phyloP scores from a whole-genome alignment of 257 asterid genomes.

The Pogostemon cablin region DNA sequence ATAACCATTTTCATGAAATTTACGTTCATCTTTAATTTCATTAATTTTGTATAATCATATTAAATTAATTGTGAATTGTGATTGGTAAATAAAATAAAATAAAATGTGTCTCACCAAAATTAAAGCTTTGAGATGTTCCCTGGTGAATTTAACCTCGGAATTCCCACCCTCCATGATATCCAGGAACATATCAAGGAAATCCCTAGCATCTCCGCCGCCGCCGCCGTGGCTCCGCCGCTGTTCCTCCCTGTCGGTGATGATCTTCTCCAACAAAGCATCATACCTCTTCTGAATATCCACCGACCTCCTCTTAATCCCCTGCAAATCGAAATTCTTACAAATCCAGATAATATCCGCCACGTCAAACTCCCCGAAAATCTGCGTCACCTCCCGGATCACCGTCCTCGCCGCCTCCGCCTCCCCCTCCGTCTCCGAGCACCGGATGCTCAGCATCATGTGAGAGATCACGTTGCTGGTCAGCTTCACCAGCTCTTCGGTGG shows the following conservation, averaged over 20 bases:
- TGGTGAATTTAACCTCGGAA: conserved; percentile 51
- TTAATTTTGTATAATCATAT: too few species aligned
- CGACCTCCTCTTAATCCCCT: conserved; percentile 59
- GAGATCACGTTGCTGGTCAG: conserved; percentile 57
- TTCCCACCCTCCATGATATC: conserved; percentile 55
- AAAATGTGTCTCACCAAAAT: conserved; percentile 43
- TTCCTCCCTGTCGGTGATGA: conserved; percentile 47
- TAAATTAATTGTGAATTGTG: too few species aligned
- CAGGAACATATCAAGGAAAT: conserved; percentile 59
- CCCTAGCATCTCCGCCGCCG: conserved; percentile 37
- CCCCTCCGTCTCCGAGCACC: conserved; percentile 50
- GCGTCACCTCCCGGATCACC: conserved; percentile 58
- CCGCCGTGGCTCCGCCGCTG: conserved; percentile 33
- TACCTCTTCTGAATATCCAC: conserved; percentile 49
- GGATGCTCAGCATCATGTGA: conserved; percentile 52
- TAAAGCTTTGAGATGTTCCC: conserved; percentile 62
- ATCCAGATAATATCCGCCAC: conserved; percentile 49
- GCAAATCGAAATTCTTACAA: conserved; percentile 56
- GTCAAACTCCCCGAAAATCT: conserved; percentile 63
- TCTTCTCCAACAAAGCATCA: conserved; percentile 59
- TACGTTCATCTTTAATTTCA: too few species aligned
- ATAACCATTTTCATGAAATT: too few species aligned
- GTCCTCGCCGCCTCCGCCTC: conserved; percentile 52
- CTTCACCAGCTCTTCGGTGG: conserved; percentile 52
- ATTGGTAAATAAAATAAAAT: background rate